Evolutionary conservation across 148 eudicot species (phyloP).

Genomic region (Spergularia marina): DNA sequence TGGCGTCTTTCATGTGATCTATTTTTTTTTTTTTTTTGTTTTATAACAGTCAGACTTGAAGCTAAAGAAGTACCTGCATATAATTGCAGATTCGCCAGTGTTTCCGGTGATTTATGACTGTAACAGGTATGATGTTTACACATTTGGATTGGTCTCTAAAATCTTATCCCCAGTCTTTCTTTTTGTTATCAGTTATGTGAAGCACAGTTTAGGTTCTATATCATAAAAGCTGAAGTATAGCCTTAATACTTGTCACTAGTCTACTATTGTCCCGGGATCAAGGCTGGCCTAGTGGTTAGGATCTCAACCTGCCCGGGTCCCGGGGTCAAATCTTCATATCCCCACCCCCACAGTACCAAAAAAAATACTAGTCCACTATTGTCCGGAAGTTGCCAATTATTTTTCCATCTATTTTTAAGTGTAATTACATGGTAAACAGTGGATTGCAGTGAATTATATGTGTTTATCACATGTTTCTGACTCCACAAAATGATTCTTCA

Average conservation of each 20-base stretch:
- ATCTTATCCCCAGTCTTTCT: background rate
- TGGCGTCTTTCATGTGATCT: background rate
- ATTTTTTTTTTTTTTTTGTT: conserved; percentile 6
- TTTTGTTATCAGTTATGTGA: background rate
- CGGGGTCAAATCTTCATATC: too few relatives aligned
- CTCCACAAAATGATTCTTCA: conserved; percentile 6
- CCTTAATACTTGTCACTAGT: too few relatives aligned
- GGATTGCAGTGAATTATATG: background rate
- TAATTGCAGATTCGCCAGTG: conserved; percentile 81
- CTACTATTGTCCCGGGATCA: too few relatives aligned
- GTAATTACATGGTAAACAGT: background rate
- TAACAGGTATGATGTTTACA: conserved; percentile 54
- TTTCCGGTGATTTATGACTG: conserved; percentile 81
- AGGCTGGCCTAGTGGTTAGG: too few relatives aligned
- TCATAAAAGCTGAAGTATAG: too few relatives aligned
- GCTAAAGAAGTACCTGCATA: conserved; percentile 92
- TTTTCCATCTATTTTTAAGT: too few relatives aligned
- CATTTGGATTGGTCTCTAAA: background rate
- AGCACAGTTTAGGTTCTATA: background rate
- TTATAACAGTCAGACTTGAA: conserved; percentile 81
- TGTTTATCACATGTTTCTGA: background rate
- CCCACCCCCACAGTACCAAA: too few relatives aligned
- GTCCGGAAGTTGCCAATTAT: too few relatives aligned
- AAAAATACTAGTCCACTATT: too few relatives aligned
- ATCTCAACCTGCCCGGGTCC: too few relatives aligned